A percentile compares a stretch with the other conserved stretches of the same genome.
Conservation (phyloP, 345 rosid genomes). For the Linum usitatissimum region DNA sequence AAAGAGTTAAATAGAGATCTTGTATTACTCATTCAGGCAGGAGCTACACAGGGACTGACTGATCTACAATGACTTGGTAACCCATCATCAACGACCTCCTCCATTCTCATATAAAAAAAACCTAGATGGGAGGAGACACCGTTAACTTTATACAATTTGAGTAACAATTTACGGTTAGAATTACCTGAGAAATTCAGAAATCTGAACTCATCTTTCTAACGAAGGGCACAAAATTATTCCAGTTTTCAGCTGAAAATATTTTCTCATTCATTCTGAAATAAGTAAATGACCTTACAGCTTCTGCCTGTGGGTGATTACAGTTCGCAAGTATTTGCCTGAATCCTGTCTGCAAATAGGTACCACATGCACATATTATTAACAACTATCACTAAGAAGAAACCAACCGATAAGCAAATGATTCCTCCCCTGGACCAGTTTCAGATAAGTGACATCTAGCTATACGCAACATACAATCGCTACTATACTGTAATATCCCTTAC, state of each 20-base stretch:
- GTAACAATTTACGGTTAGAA: constrained; percentile 13
- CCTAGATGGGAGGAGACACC: neutral
- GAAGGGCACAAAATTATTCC: constrained; percentile 64
- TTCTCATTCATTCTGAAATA: constrained; percentile 53
- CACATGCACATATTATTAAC: neutral
- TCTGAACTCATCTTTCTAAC: constrained; percentile 49
- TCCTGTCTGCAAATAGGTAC: constrained; percentile 38
- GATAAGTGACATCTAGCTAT: constrained; percentile 6
- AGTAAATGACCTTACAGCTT: constrained; percentile 53
- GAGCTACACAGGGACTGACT: too few species aligned
- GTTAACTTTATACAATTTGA: neutral
- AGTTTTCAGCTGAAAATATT: constrained; percentile 47
- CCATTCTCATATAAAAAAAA: neutral
- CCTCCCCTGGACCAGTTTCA: neutral
- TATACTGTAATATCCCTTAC: constrained; percentile 16
- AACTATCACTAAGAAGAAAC: neutral
- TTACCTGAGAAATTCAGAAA: constrained; percentile 20
- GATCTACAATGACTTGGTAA: neutral
- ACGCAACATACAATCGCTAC: neutral
- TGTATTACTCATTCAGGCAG: too few species aligned
- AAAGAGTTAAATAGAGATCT: too few species aligned
- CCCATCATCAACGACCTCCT: neutral
- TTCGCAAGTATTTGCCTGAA: constrained; percentile 44
- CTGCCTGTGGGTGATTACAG: constrained; percentile 41
- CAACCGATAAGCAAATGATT: neutral